Base-by-base conservation (phyloP, 2,329 filamentous ascomycete species). In the Trichoderma oligosporum region DNA sequence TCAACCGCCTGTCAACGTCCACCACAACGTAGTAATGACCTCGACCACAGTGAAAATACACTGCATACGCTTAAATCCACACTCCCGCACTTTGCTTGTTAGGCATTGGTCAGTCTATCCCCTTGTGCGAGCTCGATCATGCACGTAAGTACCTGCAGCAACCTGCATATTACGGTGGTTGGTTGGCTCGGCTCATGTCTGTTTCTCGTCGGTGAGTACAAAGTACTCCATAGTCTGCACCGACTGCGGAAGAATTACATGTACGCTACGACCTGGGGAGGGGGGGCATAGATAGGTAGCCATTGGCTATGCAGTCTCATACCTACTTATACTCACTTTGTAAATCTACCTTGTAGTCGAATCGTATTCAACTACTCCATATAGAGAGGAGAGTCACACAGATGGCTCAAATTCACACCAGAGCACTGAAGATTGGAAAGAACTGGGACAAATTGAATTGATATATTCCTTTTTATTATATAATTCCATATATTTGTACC, bases 101-200 rank as follows among this genome's bases (percentile, higher is more conserved):
- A 12, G 38, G 22, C 36, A 57, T 57, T 57, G 54, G 54, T 49
- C 39, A 24, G 49, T 31, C 29, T 25, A 27, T 27, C 29, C 27
- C 36, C 36, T 57, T 25, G 41, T 48, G 44, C 44, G 39, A 44
- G 25, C 53, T 31, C 35, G 42, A 56, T 56, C 54, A 56, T 56
- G 54, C 54, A 56, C 36, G 44, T 49, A 56, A 48, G 45, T 49
- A 53, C 53, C 53, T 56, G 53, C 53, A 56, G 53, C 41, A 56
- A 16, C 35, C 53, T 56, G 53, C 53, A 56, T 41, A 14, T 33
- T 33, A 25, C 16, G 53, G 53, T 41, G 24, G 49, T 27, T 53
- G 39, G 38, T 53, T 53, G 39, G 49, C 36, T 20, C 48, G 48
- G 38, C 38, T 53, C 14, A 33, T 42, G 35, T 31, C 20, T 33